Evolutionary conservation across 2,329 filamentous ascomycete species (phyloP), one percentile per base, ranked within the genome.

Genomic region (Hypoxylon sp.): DNA sequence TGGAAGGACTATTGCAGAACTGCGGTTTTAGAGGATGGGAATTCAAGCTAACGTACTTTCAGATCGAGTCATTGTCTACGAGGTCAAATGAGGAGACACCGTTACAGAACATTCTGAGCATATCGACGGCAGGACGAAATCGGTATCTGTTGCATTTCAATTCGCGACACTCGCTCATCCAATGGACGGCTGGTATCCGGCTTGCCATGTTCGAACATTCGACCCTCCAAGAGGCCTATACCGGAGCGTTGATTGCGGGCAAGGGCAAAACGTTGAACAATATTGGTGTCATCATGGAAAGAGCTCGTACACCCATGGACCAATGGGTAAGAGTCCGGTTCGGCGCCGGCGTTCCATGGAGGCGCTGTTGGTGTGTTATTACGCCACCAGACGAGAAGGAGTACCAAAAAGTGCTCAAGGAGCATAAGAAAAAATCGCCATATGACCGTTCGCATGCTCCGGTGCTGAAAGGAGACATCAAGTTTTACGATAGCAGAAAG

Each of bases 261-360:
- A 98, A 98, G 82, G 96, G 94, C 64, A 97, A 94, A 79, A 81
- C 82, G 0, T 81, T 99, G 59, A 98, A 98, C 83, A 96, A 94
- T 77, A 98, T 98, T 77, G 92, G 91, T 73, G 82, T 90, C 27
- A 95, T 99, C 72, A 92, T 98, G 87, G 93, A 97, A 73, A 89
- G 93, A 52, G 87, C 92, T 19, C 90, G 87, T 62, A 87, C 93
- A 73, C 91, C 90, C 74, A 89, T 92, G 44, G 94, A 97, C 78
- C 94, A 97, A 76, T 99, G 96, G 96, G 94, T 94, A 17, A 88
- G 96, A 69, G 96, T 99, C 56, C 88, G 96, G 66, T 99, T 99
- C 75, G 96, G 96, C 44, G 94, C 96, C 32, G 96, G 96, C 51
- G 97, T 96, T 8, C 94, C 95, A 0, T 99, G 96, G 96, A 90